Evolutionary conservation across 1,139 yeast genomes (phyloP).

Genomic region (Protomyces inouyei): DNA sequence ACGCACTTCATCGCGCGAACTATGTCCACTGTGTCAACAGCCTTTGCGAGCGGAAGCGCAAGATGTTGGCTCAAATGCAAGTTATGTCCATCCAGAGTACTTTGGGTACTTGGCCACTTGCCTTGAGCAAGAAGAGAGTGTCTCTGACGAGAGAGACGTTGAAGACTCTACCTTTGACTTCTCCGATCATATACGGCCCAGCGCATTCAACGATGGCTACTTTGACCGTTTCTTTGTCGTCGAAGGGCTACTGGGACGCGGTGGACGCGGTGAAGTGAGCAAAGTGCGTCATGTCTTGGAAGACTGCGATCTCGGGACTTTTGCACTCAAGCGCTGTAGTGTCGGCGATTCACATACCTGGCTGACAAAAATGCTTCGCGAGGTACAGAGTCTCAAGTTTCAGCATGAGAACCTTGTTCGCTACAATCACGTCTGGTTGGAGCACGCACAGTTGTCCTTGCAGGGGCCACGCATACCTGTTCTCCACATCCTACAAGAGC

Average conservation of each 20-base stretch:
- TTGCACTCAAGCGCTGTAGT: conserved; percentile 78
- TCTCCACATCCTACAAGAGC: conserved; percentile 77
- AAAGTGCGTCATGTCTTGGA: conserved; percentile 76
- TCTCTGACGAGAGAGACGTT: conserved; percentile 1
- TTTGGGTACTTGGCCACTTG: conserved; percentile 17
- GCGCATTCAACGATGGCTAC: conserved; percentile 56
- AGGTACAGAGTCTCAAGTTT: conserved; percentile 60
- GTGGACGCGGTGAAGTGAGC: conserved; percentile 78
- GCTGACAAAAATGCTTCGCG: conserved; percentile 65
- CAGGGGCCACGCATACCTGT: conserved; percentile 67
- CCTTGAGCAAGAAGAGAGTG: conserved; percentile 8
- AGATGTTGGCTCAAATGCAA: not conserved
- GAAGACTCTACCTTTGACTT: not conserved
- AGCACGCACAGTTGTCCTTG: conserved; percentile 57
- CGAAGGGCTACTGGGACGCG: conserved; percentile 58
- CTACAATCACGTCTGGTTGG: conserved; percentile 91
- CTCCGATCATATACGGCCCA: conserved; percentile 4
- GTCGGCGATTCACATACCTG: conserved; percentile 70
- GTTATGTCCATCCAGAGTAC: conserved; percentile 23
- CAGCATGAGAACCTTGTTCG: conserved; percentile 63
- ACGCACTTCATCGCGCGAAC: not conserved
- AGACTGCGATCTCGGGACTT: conserved; percentile 65
- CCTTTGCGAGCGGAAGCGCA: not conserved
- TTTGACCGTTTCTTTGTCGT: conserved; percentile 60
- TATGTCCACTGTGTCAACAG: conserved; percentile 21